A percentile compares a stretch with the other conserved stretches of the same genome.
Conservation (phyloP, 345 rosid species). For the Salix brachista region DNA sequence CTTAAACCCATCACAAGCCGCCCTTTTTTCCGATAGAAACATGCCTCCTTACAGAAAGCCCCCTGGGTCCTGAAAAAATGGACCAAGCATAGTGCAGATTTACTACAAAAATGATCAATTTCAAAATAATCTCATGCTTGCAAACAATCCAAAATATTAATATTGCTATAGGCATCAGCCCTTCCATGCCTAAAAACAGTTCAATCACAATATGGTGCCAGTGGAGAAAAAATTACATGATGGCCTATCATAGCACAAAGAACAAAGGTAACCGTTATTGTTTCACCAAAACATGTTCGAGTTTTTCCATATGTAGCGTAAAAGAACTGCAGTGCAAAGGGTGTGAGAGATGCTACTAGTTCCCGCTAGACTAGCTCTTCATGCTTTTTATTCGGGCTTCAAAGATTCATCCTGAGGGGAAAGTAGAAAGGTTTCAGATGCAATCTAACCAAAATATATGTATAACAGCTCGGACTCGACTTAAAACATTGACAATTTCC, state of each 20-base stretch:
- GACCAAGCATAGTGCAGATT: no score
- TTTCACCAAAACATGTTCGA: not conserved
- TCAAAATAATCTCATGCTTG: no score
- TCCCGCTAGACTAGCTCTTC: constrained; percentile 13
- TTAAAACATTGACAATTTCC: no score
- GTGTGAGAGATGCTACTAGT: not conserved
- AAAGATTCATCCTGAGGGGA: constrained; percentile 23
- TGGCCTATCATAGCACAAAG: not conserved
- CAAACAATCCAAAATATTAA: no score
- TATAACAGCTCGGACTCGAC: no score
- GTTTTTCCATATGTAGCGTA: not conserved
- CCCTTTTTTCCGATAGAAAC: no score
- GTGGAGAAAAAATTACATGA: not conserved
- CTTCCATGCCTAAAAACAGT: not conserved
- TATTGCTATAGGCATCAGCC: no score
- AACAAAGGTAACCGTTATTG: not conserved
- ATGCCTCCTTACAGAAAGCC: no score
- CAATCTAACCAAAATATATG: no score
- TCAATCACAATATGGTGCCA: not conserved
- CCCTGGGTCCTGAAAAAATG: no score
- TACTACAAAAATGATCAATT: no score
- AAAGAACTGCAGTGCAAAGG: not conserved
- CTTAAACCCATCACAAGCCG: no score
- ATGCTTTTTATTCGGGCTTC: constrained; percentile 16
- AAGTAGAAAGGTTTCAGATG: not conserved